phyloP scores from a whole-genome alignment of 805 yeast genomes.

The Lipomyces spencermartinsiae region DNA sequence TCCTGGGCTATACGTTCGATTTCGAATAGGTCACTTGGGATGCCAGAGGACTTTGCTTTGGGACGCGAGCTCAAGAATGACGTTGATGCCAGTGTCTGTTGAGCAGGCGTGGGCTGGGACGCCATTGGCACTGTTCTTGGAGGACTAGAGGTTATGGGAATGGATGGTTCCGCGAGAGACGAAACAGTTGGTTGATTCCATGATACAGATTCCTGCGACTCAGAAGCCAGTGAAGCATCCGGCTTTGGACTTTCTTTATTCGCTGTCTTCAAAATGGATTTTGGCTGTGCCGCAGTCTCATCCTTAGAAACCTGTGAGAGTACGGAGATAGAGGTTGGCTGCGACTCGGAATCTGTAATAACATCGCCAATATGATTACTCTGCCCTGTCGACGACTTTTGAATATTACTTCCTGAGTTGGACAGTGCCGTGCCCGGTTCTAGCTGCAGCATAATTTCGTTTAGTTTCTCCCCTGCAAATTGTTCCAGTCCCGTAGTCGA shows the following conservation, averaged over 20 bases:
- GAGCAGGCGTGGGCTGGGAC: neutral
- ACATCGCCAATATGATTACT: neutral
- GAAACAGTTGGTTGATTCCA: neutral
- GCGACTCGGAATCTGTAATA: neutral
- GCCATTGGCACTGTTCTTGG: neutral
- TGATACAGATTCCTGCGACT: neutral
- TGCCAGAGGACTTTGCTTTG: slow-evolving; percentile 1
- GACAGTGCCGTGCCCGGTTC: neutral
- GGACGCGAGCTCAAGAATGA: neutral
- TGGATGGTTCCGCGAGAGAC: neutral
- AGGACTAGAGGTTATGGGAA: neutral
- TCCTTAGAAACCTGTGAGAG: neutral
- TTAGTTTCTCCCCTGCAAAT: slow-evolving; percentile 23
- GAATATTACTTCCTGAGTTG: neutral
- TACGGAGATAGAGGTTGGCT: neutral
- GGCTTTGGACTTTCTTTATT: neutral
- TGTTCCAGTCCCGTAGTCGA: slow-evolving; percentile 30
- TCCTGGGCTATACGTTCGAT: slow-evolving; percentile 37
- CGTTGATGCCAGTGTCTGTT: neutral
- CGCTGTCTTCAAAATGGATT: neutral
- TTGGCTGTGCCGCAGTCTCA: neutral
- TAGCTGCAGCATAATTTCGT: slow-evolving; percentile 46
- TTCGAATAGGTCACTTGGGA: slow-evolving; percentile 31
- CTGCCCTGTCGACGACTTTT: neutral
- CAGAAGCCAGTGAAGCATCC: neutral